Percentiles rank a stretch among this genome's conserved stretches.
Evolutionary conservation across 2,329 filamentous ascomycete species (phyloP).

Genomic region (Xylariomycetidae sp.): DNA sequence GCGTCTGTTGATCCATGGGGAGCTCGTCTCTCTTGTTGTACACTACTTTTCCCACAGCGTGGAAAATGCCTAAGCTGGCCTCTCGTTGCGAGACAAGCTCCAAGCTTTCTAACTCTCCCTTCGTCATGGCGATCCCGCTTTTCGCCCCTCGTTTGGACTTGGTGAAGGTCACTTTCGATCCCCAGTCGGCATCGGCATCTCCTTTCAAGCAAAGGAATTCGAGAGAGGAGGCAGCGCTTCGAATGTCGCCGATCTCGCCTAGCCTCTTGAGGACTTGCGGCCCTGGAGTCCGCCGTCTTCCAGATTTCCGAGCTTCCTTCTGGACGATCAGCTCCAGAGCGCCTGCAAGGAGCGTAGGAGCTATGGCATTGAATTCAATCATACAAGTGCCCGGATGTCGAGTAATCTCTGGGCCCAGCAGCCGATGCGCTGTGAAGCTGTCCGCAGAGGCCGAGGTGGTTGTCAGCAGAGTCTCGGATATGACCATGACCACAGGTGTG

Average conservation of each 20-base stretch:
- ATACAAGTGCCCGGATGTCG: conserved; percentile 71
- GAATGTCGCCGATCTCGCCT: conserved; percentile 83
- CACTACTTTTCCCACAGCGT: conserved; percentile 90
- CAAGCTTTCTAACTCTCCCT: conserved; percentile 72
- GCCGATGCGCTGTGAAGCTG: conserved; percentile 84
- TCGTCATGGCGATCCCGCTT: conserved; percentile 57
- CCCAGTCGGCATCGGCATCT: conserved; percentile 68
- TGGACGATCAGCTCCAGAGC: conserved; percentile 75
- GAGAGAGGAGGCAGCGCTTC: conserved; percentile 84
- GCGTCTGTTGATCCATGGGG: conserved; percentile 28
- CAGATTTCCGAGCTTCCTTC: conserved; percentile 78
- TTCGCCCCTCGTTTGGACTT: conserved; percentile 59
- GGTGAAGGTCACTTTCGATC: conserved; percentile 64
- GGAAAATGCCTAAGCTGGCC: conserved; percentile 87
- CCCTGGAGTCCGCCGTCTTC: conserved; percentile 68
- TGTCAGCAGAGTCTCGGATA: conserved; percentile 85
- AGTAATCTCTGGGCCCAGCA: conserved; percentile 81
- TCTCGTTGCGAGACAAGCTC: conserved; percentile 81
- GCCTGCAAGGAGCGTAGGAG: conserved; percentile 77
- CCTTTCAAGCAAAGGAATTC: conserved; percentile 88
- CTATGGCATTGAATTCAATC: conserved; percentile 91
- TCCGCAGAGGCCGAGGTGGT: conserved; percentile 80
- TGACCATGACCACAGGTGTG: conserved; percentile 77
- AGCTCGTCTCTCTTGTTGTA: conserved; percentile 82
- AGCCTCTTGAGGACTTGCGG: conserved; percentile 72